Conservation (phyloP, 306 rosid species). For the Sechiopsis laciniata region DNA sequence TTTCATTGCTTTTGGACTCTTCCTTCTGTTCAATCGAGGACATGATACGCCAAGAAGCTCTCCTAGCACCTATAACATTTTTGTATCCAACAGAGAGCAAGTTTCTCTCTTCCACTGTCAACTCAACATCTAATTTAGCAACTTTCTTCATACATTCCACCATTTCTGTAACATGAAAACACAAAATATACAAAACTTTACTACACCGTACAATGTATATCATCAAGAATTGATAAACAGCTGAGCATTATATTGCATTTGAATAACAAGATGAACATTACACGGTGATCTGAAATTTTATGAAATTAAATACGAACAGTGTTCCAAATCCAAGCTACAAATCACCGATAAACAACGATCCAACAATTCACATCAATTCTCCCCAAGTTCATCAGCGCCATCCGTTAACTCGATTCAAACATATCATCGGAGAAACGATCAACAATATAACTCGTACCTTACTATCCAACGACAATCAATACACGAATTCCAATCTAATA, state of each 20-base stretch:
- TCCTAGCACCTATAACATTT: constrained; percentile 63
- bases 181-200: not conserved
- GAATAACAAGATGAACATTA: not conserved
- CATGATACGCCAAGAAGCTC: constrained; percentile 81
- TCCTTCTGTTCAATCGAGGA: constrained; percentile 32
- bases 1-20: constrained; percentile 18
- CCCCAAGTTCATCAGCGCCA: no score
- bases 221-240: not conserved
- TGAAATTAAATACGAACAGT: constrained; percentile 3
- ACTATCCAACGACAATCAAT: not conserved
- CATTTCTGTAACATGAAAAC: constrained; percentile 13
- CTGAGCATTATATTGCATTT: not conserved
- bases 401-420: not conserved
- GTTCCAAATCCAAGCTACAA: not conserved
- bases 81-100: constrained; percentile 71
- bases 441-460: not conserved
- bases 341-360: not conserved
- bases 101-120: constrained; percentile 72
- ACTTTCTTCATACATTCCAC: constrained; percentile 21
- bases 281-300: not conserved
- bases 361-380: no score
- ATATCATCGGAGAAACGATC: not conserved
- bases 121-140: constrained; percentile 44
- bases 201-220: not conserved
- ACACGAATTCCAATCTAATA: not conserved